phyloP scores from a whole-genome alignment of 331 rosid genomes.

The Saraca asoca region DNA sequence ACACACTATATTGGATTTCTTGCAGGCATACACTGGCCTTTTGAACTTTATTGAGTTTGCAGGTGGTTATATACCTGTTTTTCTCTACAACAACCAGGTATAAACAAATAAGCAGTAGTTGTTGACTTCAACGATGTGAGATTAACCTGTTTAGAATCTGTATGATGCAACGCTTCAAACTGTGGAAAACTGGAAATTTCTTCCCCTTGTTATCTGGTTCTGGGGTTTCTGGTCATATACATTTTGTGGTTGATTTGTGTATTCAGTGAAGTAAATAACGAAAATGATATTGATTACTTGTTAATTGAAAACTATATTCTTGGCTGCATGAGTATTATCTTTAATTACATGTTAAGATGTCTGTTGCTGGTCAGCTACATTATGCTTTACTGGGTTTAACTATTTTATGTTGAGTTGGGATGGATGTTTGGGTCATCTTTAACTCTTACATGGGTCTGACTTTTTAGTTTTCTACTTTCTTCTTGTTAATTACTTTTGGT shows the following conservation, averaged over 20 bases:
- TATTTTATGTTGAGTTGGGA: too few relatives aligned
- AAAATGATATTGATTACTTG: neutral
- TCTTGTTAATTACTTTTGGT: neutral
- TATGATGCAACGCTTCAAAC: conserved; percentile 10
- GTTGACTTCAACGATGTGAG: conserved; percentile 11
- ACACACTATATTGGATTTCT: conserved; percentile 28
- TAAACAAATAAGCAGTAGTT: conserved; percentile 19
- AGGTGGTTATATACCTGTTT: conserved; percentile 68
- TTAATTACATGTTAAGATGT: conserved; percentile 1
- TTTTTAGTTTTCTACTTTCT: neutral
- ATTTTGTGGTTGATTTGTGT: conserved; percentile 9
- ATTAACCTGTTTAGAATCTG: conserved; percentile 15
- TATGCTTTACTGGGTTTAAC: too few relatives aligned
- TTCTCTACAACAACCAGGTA: conserved; percentile 94
- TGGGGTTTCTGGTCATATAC: conserved; percentile 17
- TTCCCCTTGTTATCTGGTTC: neutral
- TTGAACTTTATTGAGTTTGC: conserved; percentile 80
- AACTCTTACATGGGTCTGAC: neutral
- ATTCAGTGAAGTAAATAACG: conserved; percentile 11
- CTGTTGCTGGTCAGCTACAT: neutral
- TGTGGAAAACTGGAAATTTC: neutral
- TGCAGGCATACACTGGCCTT: conserved; percentile 79
- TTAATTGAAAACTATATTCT: conserved; percentile 6
- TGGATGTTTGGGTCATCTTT: too few relatives aligned
- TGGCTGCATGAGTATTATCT: conserved; percentile 17